Conservation (phyloP, 306 rosid species). For the Prunus mongolica region DNA sequence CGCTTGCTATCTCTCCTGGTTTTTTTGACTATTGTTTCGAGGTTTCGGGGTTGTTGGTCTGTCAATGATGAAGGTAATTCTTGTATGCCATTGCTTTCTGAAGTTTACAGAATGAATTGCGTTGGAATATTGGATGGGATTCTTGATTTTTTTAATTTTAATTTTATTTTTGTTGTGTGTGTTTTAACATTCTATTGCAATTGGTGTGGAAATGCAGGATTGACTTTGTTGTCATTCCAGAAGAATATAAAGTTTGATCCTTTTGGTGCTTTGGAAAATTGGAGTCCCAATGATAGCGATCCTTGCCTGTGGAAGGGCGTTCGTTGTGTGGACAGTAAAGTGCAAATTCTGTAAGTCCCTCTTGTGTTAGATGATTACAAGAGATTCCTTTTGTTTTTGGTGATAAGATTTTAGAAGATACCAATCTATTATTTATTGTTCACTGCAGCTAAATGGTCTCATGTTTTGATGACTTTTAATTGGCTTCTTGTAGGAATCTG, state of each 20-base stretch:
- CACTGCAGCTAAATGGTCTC: not conserved
- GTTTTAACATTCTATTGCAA: not conserved
- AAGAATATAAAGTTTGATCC: constrained; percentile 62
- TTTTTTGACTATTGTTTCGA: constrained; percentile 43
- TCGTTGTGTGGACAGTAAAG: constrained; percentile 52
- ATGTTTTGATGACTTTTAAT: constrained; percentile 12
- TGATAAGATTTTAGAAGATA: not conserved
- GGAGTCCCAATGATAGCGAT: constrained; percentile 56
- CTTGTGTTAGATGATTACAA: constrained; percentile 3
- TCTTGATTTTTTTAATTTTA: not conserved
- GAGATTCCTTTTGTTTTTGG: not conserved
- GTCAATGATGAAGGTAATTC: constrained; percentile 74
- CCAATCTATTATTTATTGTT: not conserved
- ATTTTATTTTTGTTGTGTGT: too few species aligned
- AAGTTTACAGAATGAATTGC: not conserved
- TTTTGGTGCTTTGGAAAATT: constrained; percentile 51
- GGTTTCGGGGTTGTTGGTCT: constrained; percentile 44
- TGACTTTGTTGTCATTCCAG: constrained; percentile 55
- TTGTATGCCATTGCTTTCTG: not conserved
- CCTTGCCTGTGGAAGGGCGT: constrained; percentile 85
- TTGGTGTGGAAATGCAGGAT: constrained; percentile 47
- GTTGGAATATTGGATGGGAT: constrained; percentile 2
- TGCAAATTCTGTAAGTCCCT: constrained; percentile 67
- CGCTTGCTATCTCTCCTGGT: constrained; percentile 46
- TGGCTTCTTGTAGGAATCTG: constrained; percentile 54